Percentiles rank a stretch among this genome's conserved stretches.
These are phyloP conservation scores for Monosporozyma servazzii DNA, from an alignment of 805 yeast species.

Conservation along the genomic window DNA sequence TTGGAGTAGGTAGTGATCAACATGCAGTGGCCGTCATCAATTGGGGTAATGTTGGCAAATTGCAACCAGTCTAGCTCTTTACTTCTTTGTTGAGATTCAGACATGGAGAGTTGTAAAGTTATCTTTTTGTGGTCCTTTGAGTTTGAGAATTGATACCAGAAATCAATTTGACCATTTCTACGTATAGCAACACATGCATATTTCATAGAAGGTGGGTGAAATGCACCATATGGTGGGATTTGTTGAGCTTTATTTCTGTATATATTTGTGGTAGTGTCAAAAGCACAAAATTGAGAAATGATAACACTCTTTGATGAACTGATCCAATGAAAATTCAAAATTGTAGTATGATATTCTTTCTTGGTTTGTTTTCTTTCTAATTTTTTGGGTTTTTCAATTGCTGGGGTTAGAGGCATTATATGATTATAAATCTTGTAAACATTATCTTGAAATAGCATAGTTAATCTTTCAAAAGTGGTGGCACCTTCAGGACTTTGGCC, in stretches of 20 bases:
- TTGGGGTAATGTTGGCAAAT: conserved; percentile 27
- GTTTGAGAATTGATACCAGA: conserved; percentile 33
- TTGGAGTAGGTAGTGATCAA: conserved; percentile 24
- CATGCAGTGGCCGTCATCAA: conserved; percentile 26
- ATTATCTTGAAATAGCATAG: conserved; percentile 34
- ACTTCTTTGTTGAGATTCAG: conserved; percentile 12
- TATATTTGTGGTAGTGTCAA: conserved; percentile 20
- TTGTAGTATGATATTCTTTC: conserved; percentile 27
- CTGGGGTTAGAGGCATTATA: conserved; percentile 17
- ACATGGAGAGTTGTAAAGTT: conserved; percentile 20
- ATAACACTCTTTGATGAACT: conserved; percentile 32
- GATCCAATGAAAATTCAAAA: conserved; percentile 36
- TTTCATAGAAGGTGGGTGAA: conserved; percentile 32
- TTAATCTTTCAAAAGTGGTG: conserved; percentile 26
- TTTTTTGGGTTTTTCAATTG: conserved; percentile 31
- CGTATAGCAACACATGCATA: conserved; percentile 30
- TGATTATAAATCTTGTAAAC: conserved; percentile 26
- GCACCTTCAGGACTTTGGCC: conserved; percentile 37
- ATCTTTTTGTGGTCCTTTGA: conserved; percentile 31
- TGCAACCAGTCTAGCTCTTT: conserved; percentile 28
- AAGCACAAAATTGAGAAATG: conserved; percentile 25
- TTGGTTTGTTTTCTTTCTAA: conserved; percentile 33
- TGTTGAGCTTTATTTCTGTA: conserved; percentile 28
- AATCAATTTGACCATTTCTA: conserved; percentile 29
- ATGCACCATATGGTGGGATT: conserved; percentile 28